Percentiles rank a stretch among this genome's conserved stretches.
phyloP scores from a whole-genome alignment of 441 rosid species.

The Metrosideros polymorpha region DNA sequence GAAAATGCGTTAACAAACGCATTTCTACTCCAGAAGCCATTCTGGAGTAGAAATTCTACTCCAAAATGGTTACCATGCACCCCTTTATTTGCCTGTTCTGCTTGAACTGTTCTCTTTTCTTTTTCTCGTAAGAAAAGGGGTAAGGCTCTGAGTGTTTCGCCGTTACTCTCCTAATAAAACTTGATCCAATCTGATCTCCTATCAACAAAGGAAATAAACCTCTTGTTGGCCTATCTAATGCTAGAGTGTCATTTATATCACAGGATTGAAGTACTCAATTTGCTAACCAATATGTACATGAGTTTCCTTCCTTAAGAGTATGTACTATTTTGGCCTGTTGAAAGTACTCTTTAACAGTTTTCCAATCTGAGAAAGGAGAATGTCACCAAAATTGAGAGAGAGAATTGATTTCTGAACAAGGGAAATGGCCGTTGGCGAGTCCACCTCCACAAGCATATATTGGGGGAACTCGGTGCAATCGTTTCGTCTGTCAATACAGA shows the following conservation, averaged over 20 bases:
- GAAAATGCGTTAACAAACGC: no score
- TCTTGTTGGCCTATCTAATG: background rate
- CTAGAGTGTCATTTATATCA: background rate
- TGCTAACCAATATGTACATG: background rate
- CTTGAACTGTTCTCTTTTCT: background rate
- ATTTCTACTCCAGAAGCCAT: no score
- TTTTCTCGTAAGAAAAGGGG: background rate
- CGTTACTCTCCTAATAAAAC: background rate
- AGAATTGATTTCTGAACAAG: background rate
- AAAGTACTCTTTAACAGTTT: background rate
- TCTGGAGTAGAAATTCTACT: no score
- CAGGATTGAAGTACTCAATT: background rate
- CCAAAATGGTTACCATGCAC: no score
- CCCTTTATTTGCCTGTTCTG: background rate
- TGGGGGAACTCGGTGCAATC: background rate
- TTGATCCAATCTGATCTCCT: background rate
- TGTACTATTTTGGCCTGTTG: background rate
- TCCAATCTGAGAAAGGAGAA: background rate
- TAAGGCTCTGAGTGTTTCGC: background rate
- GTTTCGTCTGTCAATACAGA: background rate
- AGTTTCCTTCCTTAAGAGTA: background rate
- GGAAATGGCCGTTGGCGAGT: background rate
- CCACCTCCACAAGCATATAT: background rate
- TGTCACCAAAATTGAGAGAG: background rate
- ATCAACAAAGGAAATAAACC: background rate